A percentile compares a stretch with the other conserved stretches of the same genome.
Conservation (phyloP, 768 basidiomycete species). For the Hirschioporus abietinus region DNA sequence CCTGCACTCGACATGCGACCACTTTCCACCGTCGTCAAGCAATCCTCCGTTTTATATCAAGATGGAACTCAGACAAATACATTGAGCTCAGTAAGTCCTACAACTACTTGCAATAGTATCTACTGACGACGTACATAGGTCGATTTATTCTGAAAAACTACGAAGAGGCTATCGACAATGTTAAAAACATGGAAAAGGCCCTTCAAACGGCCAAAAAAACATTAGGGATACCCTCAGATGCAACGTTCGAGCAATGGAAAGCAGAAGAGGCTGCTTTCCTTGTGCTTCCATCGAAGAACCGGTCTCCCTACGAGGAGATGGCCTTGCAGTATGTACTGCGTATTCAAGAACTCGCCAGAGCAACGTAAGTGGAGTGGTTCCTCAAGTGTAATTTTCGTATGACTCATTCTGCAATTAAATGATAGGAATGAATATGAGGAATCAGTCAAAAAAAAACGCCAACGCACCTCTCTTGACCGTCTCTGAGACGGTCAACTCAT, state of each 20-base stretch:
- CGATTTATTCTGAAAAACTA: constrained; percentile 6
- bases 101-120: no score
- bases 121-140: no score
- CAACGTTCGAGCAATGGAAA: not conserved
- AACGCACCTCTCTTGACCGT: not conserved
- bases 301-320: not conserved
- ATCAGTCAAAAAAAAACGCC: not conserved
- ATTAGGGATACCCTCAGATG: not conserved
- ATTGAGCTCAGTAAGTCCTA: constrained; percentile 18
- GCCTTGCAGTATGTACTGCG: not conserved
- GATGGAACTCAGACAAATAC: constrained; percentile 21
- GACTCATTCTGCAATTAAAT: no score
- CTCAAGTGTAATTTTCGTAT: no score
- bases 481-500: not conserved
- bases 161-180: not conserved
- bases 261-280: not conserved
- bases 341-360: not conserved
- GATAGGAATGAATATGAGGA: not conserved
- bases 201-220: not conserved
- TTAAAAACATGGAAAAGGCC: not conserved
- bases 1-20: constrained; percentile 16
- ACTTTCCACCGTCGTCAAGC: constrained; percentile 24
- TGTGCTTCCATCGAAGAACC: not conserved
- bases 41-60: constrained; percentile 17
- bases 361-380: not conserved